Evolutionary conservation across 352 stramenopile genomes (phyloP), one percentile per base, ranked within the genome.

Genomic region (Pythium scleroteichum): DNA sequence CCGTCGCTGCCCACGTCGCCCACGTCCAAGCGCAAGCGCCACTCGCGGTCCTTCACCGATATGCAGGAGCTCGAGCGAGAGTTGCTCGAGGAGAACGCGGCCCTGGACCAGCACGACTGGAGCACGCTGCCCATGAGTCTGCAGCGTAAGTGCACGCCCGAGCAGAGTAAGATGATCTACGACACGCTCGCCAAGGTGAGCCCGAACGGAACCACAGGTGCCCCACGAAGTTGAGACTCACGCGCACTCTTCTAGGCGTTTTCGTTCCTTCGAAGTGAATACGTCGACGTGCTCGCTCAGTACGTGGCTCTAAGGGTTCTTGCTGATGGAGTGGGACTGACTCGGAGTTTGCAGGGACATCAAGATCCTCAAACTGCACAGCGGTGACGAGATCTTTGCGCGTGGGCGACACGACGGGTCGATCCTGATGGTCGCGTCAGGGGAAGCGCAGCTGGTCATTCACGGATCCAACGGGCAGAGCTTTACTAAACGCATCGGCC

Each of bases 131-230:
- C 84, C n/a, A 62, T 68, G 45, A 73, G 72, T 17, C 45, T 94
- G 22, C 76, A 71, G 17, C 59, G 71, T 32, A 89, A 85, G 56
- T 92, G 73, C 53, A 75, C 69, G n/a, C 75, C 73, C 0, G 82
- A 92, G 60, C 85, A 92, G 54, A 68, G 88, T 62, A 92, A 90
- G 66, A 73, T 85, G 44, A 80, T 92, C 57, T 94, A 92, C 35
- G 80, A 94, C 46, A 82, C 80, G 33, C 59, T 94, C 27, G 83
- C 84, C 27, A 88, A 90, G 71, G 79, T 79, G 32, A 26, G 53
- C 41, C 6, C 13, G 13, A 13, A 20, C 6, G 38, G 16, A 44
- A 44, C 13, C 38, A 44, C 6, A 8, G 38, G 16, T 19, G 7
- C 17, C 38, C 5, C 6, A 20, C 17, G 33, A 14, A 20, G 38